Evolutionary conservation across 2,329 filamentous ascomycete species (phyloP), one percentile per base, ranked within the genome.

Genomic region (Epichloe festucae): DNA sequence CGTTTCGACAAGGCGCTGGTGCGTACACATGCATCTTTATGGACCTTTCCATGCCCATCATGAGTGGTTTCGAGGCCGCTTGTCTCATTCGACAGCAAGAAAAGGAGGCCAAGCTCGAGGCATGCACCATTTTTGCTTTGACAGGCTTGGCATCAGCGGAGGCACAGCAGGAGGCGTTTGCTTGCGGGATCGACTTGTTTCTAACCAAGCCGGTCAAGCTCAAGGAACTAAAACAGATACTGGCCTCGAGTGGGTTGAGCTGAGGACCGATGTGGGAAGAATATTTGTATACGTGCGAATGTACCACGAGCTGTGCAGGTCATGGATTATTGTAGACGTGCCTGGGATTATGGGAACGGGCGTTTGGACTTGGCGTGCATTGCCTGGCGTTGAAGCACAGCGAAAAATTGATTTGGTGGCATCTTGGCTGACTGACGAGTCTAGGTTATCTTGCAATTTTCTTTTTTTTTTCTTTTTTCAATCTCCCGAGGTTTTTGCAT

Each of bases 41-140:
- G 52, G 76, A 79, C 55, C 71, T 77, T 3, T 75, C 69, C 53
- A 79, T 79, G 76, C 76, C 76, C 0, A 60, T 77, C 3, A 71
- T 79, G 55, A 70, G 78, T 53, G 73, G 73, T 0, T 67, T 75
- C 7, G 70, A 70, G 12, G 69, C 71, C 0, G 76, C 74, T 1
- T 65, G 69, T 3, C 63, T 63, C 19, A 76, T 77, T 15, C 68
- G 75, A 5, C 66, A 69, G 1, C 66, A 74, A 36, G 78, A 81
- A 57, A 62, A 66, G 3, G 65, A 73, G 0, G 59, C 67, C 5
- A 63, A 66, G 0, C 58, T 76, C 0, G 54, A 63, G 0, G 70
- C 71, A 0, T 69, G 70, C 1, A 64, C 69, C 3, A 70, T 78
- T 8, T 73, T 78, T 41, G 75, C 75, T 0, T 60, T 79, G 1